These are phyloP conservation scores for Naumovozyma baii DNA, from an alignment of 805 yeast genomes.

Conservation along the genomic window DNA sequence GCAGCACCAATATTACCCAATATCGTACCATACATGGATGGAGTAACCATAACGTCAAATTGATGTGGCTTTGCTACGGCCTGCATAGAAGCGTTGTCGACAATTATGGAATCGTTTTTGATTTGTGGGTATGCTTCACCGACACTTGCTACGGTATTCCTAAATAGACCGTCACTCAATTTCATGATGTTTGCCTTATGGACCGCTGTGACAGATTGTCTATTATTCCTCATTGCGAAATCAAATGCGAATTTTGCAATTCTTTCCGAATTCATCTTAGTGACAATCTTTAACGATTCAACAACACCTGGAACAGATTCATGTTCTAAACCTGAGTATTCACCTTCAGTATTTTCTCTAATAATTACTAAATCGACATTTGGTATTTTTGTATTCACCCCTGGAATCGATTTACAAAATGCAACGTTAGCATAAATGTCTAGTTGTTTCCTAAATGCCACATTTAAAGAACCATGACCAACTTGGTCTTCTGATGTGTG, in stretches of 20 bases:
- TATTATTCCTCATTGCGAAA: conserved; percentile 84
- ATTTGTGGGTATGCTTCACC: conserved; percentile 78
- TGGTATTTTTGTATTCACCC: conserved; percentile 81
- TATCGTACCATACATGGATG: conserved; percentile 96
- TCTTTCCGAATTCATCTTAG: conserved; percentile 91
- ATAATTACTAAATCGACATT: conserved; percentile 89
- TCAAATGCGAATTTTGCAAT: conserved; percentile 96
- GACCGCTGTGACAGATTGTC: conserved; percentile 89
- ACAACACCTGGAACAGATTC: conserved; percentile 96
- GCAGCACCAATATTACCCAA: conserved; percentile 96
- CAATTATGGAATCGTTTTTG: conserved; percentile 83
- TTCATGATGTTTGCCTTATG: conserved; percentile 99
- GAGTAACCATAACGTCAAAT: conserved; percentile 95
- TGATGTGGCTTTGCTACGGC: conserved; percentile 97
- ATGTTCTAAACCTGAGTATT: conserved; percentile 96
- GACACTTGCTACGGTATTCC: conserved; percentile 82
- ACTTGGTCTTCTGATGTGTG: conserved; percentile 77
- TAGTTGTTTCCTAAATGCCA: conserved; percentile 90
- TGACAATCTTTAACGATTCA: conserved; percentile 90
- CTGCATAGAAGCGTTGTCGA: conserved; percentile 98
- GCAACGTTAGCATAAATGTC: conserved; percentile 93
- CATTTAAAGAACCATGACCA: conserved; percentile 79
- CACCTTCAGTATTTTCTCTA: conserved; percentile 99
- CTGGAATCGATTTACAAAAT: conserved; percentile 87
- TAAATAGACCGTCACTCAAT: conserved; percentile 95